phyloP scores from a whole-genome alignment of 768 basidiomycete species.

The Amanita brunnescens region DNA sequence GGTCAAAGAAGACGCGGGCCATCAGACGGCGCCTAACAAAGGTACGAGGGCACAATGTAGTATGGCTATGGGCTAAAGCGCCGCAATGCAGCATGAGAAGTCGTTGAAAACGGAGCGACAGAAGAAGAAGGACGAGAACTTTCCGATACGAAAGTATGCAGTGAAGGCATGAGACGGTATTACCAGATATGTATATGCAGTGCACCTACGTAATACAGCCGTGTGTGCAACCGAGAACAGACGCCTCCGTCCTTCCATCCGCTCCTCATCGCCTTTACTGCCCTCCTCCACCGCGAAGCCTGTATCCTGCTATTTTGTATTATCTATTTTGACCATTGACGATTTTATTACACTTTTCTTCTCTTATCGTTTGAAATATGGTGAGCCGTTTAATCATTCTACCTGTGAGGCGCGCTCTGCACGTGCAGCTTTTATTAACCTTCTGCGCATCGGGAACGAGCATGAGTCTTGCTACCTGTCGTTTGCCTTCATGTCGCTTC shows the following conservation, averaged over 20 bases:
- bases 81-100: conserved; percentile 55
- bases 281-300: conserved; percentile 1
- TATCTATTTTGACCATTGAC: background rate
- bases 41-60: conserved; percentile 34
- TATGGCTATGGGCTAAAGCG: background rate
- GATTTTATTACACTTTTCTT: background rate
- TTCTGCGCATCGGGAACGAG: background rate
- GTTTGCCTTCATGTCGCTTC: conserved; percentile 34
- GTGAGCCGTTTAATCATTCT: conserved; percentile 13
- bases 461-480: conserved; percentile 5
- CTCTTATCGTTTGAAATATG: conserved; percentile 4
- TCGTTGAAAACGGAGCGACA: conserved; percentile 88
- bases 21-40: conserved; percentile 93
- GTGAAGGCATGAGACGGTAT: conserved; percentile 67
- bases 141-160: conserved; percentile 90
- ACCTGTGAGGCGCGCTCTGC: background rate
- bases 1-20: conserved; percentile 96
- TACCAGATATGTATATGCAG: background rate
- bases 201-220: conserved; percentile 1
- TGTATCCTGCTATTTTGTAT: background rate
- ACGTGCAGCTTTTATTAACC: background rate
- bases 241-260: conserved; percentile 10
- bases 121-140: conserved; percentile 90
- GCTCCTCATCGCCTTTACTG: conserved; percentile 12
- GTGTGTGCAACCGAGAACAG: background rate